Base-by-base conservation (phyloP, 768 basidiomycete species). In the Gyrodon lividus region DNA sequence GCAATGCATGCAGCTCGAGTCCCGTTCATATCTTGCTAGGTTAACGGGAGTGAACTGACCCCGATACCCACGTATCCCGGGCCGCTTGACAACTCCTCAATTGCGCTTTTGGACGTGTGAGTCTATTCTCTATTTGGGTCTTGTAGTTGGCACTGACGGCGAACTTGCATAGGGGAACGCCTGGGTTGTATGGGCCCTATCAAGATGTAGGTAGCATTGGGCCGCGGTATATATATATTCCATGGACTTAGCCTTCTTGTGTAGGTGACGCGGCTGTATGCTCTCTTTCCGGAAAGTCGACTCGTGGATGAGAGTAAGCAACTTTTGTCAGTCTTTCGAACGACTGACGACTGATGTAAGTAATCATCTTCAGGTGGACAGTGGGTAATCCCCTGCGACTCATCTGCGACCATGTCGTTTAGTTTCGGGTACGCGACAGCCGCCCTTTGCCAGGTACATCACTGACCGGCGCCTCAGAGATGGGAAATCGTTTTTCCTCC, bases 371-470 rank as follows among this genome's bases (percentile, higher is more conserved):
- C 52, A 77, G 81, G 59, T 47, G 89, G 89, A 6, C 84, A 82
- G 68, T 92, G 88, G 87, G 87, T 77, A 17, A 66, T 91, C 30
- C 89, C 89, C 7, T 92, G 89, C 53, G 75, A 81, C 43, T 83
- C 81, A 1, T 69, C 73, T 10, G 67, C 77, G 33, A 75, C 77
- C 0, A 74, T 92, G 52, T 69, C 84, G 0, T 83, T 92, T 57
- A 81, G 77, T 26, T 88, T 92, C 59, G 86, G 84, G 89, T 86
- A 56, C 42, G 77, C 58, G 14, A 16, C 16, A n/a, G 40, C 13
- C 26, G 19, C 24, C 16, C 26, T 13, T 42, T 22, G 28, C 2
- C 41, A 26, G 20, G 6, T 1, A 30, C 14, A 4, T 8, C 17
- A 42, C 59, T 56, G 6, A 60, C 26, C 14, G 30, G 33, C n/a